Conservation (phyloP, 768 basidiomycete species). For the Postia placenta region DNA sequence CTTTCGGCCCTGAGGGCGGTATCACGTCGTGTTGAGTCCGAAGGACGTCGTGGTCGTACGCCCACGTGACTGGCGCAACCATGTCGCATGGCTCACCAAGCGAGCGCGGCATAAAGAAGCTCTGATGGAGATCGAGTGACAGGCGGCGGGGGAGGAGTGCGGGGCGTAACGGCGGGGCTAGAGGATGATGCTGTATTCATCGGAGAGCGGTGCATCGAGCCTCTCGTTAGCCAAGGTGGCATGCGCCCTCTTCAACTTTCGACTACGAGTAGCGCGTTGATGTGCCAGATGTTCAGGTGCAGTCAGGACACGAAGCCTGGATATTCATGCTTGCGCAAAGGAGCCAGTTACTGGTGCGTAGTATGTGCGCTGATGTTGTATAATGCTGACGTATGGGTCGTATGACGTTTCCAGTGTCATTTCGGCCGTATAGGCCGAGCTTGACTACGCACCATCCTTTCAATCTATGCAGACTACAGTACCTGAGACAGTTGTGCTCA, state of each 20-base stretch:
- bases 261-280: background rate
- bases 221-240: conserved; percentile 77
- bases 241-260: background rate
- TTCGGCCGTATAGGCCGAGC: conserved; percentile 77
- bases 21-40: conserved; percentile 84
- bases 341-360: conserved; percentile 68
- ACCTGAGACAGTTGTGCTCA: conserved; percentile 58
- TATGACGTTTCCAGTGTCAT: conserved; percentile 87
- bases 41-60: conserved; percentile 80
- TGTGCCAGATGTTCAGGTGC: conserved; percentile 45
- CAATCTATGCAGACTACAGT: conserved; percentile 33
- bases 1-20: conserved; percentile 28
- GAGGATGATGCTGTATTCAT: conserved; percentile 50
- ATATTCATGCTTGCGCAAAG: conserved; percentile 86
- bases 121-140: conserved; percentile 67
- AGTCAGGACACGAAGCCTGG: conserved; percentile 77
- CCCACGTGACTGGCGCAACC: conserved; percentile 83
- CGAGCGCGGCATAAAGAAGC: conserved; percentile 85
- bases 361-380: too few species aligned
- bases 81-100: conserved; percentile 90
- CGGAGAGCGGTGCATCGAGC: conserved; percentile 80
- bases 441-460: conserved; percentile 56
- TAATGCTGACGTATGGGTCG: background rate
- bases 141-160: too few species aligned
- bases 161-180: conserved; percentile 22